Percentiles rank a stretch among this genome's conserved stretches.
Evolutionary conservation across 306 rosid species (phyloP).

Genomic region (Chamaecrista fasciculata): DNA sequence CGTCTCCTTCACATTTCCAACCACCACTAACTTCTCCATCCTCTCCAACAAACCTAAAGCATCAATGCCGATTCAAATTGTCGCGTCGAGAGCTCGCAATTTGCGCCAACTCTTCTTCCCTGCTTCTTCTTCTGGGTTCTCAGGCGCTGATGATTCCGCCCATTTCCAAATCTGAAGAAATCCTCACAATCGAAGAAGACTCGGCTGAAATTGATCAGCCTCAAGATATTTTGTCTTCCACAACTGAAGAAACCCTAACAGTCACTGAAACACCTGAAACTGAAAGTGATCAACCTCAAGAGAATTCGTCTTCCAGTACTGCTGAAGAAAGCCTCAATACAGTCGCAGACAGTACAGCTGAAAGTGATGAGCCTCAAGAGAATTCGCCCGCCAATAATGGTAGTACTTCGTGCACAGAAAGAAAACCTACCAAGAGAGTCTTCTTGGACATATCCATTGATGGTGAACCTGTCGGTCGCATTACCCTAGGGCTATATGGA

Average conservation of each 20-base stretch:
- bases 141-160: conserved; percentile 44
- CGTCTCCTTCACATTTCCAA: conserved; percentile 40
- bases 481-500: conserved; percentile 61
- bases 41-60: conserved; percentile 29
- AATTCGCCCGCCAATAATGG: neutral
- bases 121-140: conserved; percentile 59
- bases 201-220: neutral
- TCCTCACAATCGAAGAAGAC: neutral
- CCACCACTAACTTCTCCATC: conserved; percentile 28
- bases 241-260: neutral
- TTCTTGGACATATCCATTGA: conserved; percentile 73
- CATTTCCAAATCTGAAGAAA: conserved; percentile 44
- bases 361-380: neutral
- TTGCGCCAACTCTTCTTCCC: conserved; percentile 52
- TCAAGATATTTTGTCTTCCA: neutral
- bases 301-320: too few relatives aligned
- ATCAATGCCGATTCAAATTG: conserved; percentile 49
- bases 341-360: neutral
- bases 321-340: neutral
- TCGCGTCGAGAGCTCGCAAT: conserved; percentile 70
- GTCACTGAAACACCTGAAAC: too few relatives aligned
- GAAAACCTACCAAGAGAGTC: conserved; percentile 52
- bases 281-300: too few relatives aligned
- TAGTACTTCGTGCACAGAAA: conserved; percentile 38
- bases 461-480: conserved; percentile 67